Base-by-base conservation (phyloP, 345 rosid genomes). In the Sisymbrium irio region DNA sequence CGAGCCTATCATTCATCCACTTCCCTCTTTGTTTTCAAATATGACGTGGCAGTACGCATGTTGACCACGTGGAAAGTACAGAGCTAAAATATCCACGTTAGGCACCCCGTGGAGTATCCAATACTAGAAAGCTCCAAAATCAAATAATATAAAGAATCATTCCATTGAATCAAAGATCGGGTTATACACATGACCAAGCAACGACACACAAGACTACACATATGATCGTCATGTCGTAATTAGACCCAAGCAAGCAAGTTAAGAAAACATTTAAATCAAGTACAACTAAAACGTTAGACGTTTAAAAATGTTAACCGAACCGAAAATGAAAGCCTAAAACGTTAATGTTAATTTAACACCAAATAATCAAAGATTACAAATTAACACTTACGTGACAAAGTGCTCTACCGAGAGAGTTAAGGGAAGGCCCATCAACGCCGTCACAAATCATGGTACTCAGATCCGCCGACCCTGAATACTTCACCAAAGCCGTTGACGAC, bases 301-400 rank as follows among this genome's bases (percentile, higher is more conserved):
- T 53, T 0, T 12, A 50, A 13, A 27, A 3, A 53, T 25, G 2
- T 25, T 53, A 25, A 6, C 1, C 56, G 22, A 22, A 51, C 46
- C 11, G 6, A 12, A 51, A 2, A 50, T n/a, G n/a, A n/a, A n/a
- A n/a, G n/a, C n/a, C n/a, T n/a, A n/a, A n/a, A n/a, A n/a, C n/a
- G n/a, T n/a, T 12, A 54, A 33, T 53, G 28, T n/a, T 25, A 6
- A 50, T 22, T 4, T 18, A 69, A 53, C 45, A 32, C 15, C 18
- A 55, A 6, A 15, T 18, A 40, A 42, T 7, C n/a, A n/a, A n/a
- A n/a, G n/a, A n/a, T n/a, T n/a, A 6, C 18, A 4, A 66, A 1
- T 0, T 5, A 35, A 13, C 5, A 72, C 97, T 92, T 83, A 88
- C 97, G 74, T 88, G 88, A 9, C 88, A 82, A 42, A 92, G 91